Evolutionary conservation across 306 rosid species (phyloP), one percentile per base, ranked within the genome.

Genomic region (Cucumis cinereus): DNA sequence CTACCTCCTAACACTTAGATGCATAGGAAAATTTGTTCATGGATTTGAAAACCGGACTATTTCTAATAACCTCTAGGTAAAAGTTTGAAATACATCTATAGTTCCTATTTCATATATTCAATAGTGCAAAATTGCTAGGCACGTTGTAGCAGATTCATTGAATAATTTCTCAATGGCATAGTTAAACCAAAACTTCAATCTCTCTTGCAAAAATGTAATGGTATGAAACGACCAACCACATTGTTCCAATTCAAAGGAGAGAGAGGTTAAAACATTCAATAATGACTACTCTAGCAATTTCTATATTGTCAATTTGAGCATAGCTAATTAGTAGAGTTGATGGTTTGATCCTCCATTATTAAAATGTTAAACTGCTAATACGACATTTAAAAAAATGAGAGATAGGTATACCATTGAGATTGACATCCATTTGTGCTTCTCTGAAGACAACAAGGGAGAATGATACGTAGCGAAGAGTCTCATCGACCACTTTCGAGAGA

Each of bases 401-500:
- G 35, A 30, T 30, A 8, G 45, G 41, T 49, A 28, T 49, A 84
- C 92, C 89, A 14, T 77, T 63, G 15, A 88, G 78, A 40, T 45
- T 64, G 7, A 81, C 85, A 50, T 88, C 87, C 41, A 50, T 30
- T 22, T 69, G 50, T 16, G 89, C 87, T 79, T 84, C 88, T 10
- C 89, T 83, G 80, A 82, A 88, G 30, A 28, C 62, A 62, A 86
- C 78, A 28, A 88, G 79, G 13, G 82, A 79, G 67, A 80, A 17
- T 19, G 58, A 78, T 50, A 67, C 67, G 38, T 52, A n/a, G 8
- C 89, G 84, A 71, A 87, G 77, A 10, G 73, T 80, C 73, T 87
- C 90, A 15, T 80, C 82, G 3, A 84, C 83, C 8, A 84, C 86
- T 89, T 87, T 89, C 8, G 87, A 77, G 40, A 91, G 87, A 73